Percentiles rank a stretch among this genome's conserved stretches.
Conservation (phyloP, 164 flowering plant species). For the Platanus orientalis region DNA sequence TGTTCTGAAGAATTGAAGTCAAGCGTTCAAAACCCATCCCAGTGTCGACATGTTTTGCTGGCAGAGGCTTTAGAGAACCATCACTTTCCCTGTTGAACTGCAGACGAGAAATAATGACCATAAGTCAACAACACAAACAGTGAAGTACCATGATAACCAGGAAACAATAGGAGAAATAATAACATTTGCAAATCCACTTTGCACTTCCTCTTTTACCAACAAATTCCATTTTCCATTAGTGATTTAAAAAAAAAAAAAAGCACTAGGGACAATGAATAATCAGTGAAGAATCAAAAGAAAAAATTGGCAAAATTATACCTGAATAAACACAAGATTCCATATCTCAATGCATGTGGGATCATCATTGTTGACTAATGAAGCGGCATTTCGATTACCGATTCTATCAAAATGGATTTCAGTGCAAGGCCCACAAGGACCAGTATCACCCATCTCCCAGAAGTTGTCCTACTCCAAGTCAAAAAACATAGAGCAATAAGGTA, state of each 20-base stretch:
- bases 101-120: conserved; percentile 9
- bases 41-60: conserved; percentile 98
- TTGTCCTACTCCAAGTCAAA: conserved; percentile 54
- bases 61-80: conserved; percentile 82
- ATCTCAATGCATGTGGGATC: conserved; percentile 98
- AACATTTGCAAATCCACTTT: too few species aligned
- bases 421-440: conserved; percentile 99
- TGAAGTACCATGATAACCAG: neutral
- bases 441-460: conserved; percentile 99
- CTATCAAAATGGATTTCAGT: conserved; percentile 97
- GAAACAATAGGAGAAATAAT: neutral
- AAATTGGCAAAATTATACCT: conserved; percentile 43
- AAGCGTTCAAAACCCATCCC: conserved; percentile 98
- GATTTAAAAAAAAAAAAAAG: neutral
- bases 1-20: conserved; percentile 89
- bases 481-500: neutral
- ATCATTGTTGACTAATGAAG: conserved; percentile 82
- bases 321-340: conserved; percentile 97
- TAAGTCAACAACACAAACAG: too few species aligned
- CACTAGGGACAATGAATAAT: neutral
- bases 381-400: conserved; percentile 80
- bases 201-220: too few species aligned
- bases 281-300: neutral
- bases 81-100: conserved; percentile 95
- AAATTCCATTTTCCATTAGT: too few species aligned